These are phyloP conservation scores for Anaeromyces robustus DNA, from an alignment of 192 early-diverging fungal species.

Conservation along the genomic window DNA sequence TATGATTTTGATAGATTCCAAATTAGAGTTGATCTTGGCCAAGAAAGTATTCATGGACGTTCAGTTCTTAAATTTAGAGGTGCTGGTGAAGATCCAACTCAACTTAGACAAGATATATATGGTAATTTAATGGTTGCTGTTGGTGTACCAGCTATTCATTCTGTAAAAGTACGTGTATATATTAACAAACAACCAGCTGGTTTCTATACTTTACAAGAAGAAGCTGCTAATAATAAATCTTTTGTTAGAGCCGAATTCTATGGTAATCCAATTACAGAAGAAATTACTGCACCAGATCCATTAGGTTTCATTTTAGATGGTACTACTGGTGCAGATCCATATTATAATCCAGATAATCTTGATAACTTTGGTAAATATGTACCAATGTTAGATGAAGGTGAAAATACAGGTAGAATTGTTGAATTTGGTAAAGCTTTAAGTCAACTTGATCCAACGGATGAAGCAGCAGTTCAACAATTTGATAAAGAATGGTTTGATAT, in stretches of 20 bases:
- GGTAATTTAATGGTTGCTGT: not conserved
- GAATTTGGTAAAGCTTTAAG: not conserved
- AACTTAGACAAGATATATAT: not conserved
- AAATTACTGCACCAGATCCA: not conserved
- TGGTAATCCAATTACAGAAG: not conserved
- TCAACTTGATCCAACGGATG: not conserved
- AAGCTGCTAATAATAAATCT: not conserved
- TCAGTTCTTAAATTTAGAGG: not conserved
- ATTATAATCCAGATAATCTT: not conserved
- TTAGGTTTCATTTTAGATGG: not conserved
- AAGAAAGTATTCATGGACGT: not conserved
- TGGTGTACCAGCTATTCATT: not conserved
- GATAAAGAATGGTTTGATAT: not conserved
- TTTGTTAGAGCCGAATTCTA: not conserved
- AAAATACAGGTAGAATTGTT: not conserved
- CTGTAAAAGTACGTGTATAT: not conserved
- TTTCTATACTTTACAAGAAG: not conserved
- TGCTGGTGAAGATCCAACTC: not conserved
- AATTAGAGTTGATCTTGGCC: not conserved
- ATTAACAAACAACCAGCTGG: not conserved
- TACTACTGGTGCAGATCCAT: not conserved
- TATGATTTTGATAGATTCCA: not conserved
- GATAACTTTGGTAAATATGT: not conserved
- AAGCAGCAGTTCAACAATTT: not conserved
- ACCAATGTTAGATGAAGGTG: not conserved